These are phyloP conservation scores for Nectriaceae sp. DNA, from an alignment of 2,329 filamentous ascomycete species.

Conservation along the genomic window DNA sequence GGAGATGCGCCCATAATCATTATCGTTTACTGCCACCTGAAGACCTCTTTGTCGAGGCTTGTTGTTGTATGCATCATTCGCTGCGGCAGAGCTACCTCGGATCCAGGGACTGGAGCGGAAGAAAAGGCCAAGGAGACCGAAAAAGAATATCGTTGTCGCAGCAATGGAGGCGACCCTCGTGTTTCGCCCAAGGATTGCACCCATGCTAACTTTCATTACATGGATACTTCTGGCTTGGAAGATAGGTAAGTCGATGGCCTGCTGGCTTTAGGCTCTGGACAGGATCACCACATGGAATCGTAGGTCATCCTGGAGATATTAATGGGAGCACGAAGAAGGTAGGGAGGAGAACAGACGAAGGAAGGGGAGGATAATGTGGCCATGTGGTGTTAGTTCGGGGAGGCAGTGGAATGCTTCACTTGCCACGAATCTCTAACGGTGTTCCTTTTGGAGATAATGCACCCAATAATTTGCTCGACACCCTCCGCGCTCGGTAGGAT, in stretches of 20 bases:
- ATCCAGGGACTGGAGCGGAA: neutral
- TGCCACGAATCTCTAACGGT: neutral
- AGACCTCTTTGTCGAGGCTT: neutral
- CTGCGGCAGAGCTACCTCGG: neutral
- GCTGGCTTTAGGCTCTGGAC: too few relatives aligned
- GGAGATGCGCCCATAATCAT: conserved; percentile 9
- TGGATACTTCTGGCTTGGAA: neutral
- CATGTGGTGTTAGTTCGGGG: neutral
- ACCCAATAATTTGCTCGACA: too few relatives aligned
- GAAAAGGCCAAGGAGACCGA: neutral
- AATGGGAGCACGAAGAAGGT: neutral
- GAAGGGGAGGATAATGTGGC: neutral
- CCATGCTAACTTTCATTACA: neutral
- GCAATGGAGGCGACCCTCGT: neutral
- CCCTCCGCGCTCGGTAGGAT: too few relatives aligned
- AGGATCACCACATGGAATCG: too few relatives aligned
- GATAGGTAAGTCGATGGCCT: neutral
- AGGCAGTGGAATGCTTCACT: neutral
- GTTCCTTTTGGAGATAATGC: too few relatives aligned
- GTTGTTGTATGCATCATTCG: neutral
- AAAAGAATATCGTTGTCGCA: neutral
- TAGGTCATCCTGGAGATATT: neutral
- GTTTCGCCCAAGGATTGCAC: neutral
- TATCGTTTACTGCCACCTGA: neutral
- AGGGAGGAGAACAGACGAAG: neutral